Base-by-base conservation (phyloP, 1,139 yeast species). In the Blastobotrys arbuscula region DNA sequence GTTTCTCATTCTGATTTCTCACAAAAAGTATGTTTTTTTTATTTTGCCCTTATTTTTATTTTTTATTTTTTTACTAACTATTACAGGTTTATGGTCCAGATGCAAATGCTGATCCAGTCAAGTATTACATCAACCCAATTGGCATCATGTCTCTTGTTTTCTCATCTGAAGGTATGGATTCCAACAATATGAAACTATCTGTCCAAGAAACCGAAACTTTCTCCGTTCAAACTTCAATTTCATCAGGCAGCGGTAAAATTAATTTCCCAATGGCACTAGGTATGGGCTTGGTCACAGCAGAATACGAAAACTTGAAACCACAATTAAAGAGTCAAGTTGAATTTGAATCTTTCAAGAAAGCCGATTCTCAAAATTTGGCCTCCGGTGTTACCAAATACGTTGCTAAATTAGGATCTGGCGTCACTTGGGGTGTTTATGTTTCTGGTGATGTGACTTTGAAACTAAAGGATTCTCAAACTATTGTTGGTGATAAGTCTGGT, bases 271-370 rank as follows among this genome's bases (percentile, higher is more conserved):
- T 77, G 43, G 78, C 75, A 19, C 84, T 81, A 63, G 95, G 95
- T 53, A 82, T 83, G 86, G 95, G 95, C n/a, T 76, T 82, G 55
- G 77, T 79, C 12, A 78, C 88, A 38, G 84, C 79, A 31, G 69
- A 80, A 41, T 86, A 84, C 64, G 71, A 77, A 55, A 82, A 81
- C 44, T 68, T 82, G 63, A 72, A 73, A 49, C 82, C 88, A 3
- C 61, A 66, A 28, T 62, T 85, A 49, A 74, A 72, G 56, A 72
- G 85, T 1, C 74, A 74, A 51, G 68, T 76, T 47, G 88, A 87
- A 3, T 63, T 84, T 55, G 54, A 64, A 18, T 59, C 73, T 16
- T 64, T 84, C 36, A 61, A 72, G 18, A 59, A 68, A 50, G 78
- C 79, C 0, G 57, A 51, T 13, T 47, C 53, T 16, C 42, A 44